Percentiles rank a stretch among this genome's conserved stretches.
Evolutionary conservation across 2,329 filamentous ascomycete genomes (phyloP).

Genomic region (Diaporthe citrichinensis): DNA sequence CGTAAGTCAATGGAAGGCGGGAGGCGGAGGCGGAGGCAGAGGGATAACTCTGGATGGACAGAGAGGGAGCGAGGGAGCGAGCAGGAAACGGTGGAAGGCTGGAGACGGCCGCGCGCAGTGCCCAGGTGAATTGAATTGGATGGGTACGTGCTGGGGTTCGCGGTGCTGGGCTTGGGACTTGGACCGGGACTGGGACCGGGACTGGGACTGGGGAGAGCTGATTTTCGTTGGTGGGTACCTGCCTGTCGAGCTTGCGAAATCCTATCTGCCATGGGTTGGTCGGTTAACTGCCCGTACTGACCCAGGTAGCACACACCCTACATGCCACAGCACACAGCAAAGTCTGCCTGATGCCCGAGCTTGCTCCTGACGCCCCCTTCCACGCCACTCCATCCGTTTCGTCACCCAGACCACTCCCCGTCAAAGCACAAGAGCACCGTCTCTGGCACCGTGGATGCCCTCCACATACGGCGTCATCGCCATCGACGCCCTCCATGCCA

Average conservation of each 20-base stretch:
- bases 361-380: constrained; percentile 19
- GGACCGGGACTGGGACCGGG: not conserved
- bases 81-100: constrained; percentile 31
- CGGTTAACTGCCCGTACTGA: not conserved
- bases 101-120: constrained; percentile 23
- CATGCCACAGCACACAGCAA: constrained; percentile 23
- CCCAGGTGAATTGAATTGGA: constrained; percentile 25
- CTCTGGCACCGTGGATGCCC: constrained; percentile 4
- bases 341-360: constrained; percentile 30
- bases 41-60: not conserved
- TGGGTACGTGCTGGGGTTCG: constrained; percentile 10
- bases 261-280: constrained; percentile 11
- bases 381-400: constrained; percentile 9
- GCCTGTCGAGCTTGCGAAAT: constrained; percentile 33
- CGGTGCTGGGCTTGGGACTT: constrained; percentile 1
- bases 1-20: constrained; percentile 25
- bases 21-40: constrained; percentile 15
- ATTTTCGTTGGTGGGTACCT: constrained; percentile 34
- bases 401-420: constrained; percentile 7
- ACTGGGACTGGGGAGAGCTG: constrained; percentile 29
- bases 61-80: not conserved
- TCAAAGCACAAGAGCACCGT: constrained; percentile 14
- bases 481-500: not conserved
- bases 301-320: constrained; percentile 17
- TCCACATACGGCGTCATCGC: not conserved